phyloP scores from a whole-genome alignment of 768 basidiomycete genomes.

The Mrakia blollopis region DNA sequence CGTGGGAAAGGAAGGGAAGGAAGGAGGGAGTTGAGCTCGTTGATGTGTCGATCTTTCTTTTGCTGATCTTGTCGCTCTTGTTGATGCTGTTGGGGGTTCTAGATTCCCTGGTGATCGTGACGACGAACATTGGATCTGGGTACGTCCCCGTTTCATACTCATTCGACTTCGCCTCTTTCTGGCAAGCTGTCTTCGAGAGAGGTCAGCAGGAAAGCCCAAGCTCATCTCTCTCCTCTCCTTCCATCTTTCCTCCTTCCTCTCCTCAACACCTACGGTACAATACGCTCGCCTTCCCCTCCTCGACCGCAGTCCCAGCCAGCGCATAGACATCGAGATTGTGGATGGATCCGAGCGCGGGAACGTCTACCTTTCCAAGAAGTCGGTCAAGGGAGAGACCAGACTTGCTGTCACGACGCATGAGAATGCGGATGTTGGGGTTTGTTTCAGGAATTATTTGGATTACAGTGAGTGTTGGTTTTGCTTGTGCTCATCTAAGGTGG shows the following conservation, averaged over 20 bases:
- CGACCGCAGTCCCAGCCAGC: conserved; percentile 53
- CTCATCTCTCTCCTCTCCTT: no score
- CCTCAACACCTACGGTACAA: background rate
- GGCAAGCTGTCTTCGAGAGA: background rate
- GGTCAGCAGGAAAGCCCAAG: background rate
- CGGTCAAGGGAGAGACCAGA: conserved; percentile 83
- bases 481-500: background rate
- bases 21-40: background rate
- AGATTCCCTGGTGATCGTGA: conserved; percentile 85
- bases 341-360: conserved; percentile 81
- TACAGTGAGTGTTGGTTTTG: conserved; percentile 53
- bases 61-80: background rate
- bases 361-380: conserved; percentile 82
- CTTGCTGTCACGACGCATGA: conserved; percentile 89
- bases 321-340: conserved; percentile 88
- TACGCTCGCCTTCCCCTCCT: background rate
- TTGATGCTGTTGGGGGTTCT: background rate
- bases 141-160: background rate
- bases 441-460: conserved; percentile 77
- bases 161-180: background rate
- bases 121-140: conserved; percentile 74
- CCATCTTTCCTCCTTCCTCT: conserved; percentile 26
- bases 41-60: no score
- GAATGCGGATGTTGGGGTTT: conserved; percentile 92
- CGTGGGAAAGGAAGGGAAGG: background rate